Evolutionary conservation across 2,329 filamentous ascomycete genomes (phyloP).

Genomic region (Colletotrichum viniferum): DNA sequence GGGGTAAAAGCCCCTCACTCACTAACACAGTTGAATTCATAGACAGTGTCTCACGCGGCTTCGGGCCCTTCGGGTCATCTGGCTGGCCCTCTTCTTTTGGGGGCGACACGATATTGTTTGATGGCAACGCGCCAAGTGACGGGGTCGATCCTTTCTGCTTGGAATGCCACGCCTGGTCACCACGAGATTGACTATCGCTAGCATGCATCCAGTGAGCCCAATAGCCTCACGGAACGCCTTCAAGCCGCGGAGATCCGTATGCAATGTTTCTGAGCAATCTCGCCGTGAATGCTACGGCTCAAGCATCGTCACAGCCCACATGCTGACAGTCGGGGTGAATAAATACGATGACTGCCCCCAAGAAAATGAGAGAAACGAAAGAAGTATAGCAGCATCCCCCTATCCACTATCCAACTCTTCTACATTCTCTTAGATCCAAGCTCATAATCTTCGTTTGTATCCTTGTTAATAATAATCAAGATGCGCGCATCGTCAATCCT

Average conservation of each 20-base stretch:
- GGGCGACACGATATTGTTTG: not conserved
- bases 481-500: constrained; percentile 17
- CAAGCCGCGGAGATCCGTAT: not conserved
- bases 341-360: not conserved
- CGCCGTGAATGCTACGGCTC: not conserved
- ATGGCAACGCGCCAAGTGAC: not conserved
- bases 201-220: not conserved
- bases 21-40: not conserved
- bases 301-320: not conserved
- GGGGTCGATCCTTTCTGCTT: not conserved
- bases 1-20: not conserved
- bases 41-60: not conserved
- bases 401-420: not conserved
- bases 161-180: not conserved
- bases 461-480: not conserved
- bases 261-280: not conserved
- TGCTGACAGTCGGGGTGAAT: not conserved
- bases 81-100: not conserved
- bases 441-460: not conserved
- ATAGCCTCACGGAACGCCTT: not conserved
- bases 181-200: not conserved
- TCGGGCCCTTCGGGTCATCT: not conserved
- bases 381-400: not conserved
- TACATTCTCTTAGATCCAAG: not conserved
- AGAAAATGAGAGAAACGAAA: not conserved